A percentile compares a stretch with the other conserved stretches of the same genome.
These are phyloP conservation scores for Ramaria rubella DNA, from an alignment of 768 basidiomycete genomes.

Conservation along the genomic window DNA sequence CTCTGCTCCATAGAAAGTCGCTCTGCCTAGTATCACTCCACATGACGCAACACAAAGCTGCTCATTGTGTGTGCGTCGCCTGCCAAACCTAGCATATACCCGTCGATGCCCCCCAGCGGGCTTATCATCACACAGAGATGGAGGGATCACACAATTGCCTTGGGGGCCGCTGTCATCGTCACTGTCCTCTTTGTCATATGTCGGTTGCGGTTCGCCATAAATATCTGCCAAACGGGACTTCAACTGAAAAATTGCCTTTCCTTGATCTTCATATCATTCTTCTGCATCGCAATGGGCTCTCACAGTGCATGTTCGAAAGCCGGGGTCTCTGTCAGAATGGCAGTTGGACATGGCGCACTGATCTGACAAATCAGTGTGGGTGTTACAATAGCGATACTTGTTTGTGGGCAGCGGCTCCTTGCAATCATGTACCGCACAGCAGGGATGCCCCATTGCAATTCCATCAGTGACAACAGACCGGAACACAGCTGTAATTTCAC, in stretches of 20 bases:
- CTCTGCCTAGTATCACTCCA: slow-evolving; percentile 27
- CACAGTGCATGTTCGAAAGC: slow-evolving; percentile 17
- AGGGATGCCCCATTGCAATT: slow-evolving; percentile 27
- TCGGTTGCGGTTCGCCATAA: too few relatives aligned
- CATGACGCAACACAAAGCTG: slow-evolving; percentile 28
- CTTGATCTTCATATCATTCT: slow-evolving; percentile 12
- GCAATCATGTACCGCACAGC: slow-evolving; percentile 28
- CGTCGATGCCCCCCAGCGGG: slow-evolving; percentile 19
- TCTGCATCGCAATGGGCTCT: slow-evolving; percentile 21
- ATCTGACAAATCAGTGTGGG: slow-evolving; percentile 11
- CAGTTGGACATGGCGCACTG: slow-evolving; percentile 17
- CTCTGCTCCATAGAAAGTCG: slow-evolving; percentile 29
- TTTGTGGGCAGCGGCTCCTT: slow-evolving; percentile 13
- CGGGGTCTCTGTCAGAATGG: neutral
- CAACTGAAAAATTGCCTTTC: slow-evolving; percentile 27
- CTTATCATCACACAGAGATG: slow-evolving; percentile 25
- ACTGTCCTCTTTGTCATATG: too few relatives aligned
- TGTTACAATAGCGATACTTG: slow-evolving; percentile 15
- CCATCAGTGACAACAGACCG: slow-evolving; percentile 27
- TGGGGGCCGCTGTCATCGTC: too few relatives aligned
- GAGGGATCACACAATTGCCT: too few relatives aligned
- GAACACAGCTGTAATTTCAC: slow-evolving; percentile 10
- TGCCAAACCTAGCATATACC: slow-evolving; percentile 23
- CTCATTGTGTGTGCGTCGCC: slow-evolving; percentile 29
- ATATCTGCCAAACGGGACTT: slow-evolving; percentile 12